phyloP scores from a whole-genome alignment of 257 asterid species.

The Nemophila menziesii region DNA sequence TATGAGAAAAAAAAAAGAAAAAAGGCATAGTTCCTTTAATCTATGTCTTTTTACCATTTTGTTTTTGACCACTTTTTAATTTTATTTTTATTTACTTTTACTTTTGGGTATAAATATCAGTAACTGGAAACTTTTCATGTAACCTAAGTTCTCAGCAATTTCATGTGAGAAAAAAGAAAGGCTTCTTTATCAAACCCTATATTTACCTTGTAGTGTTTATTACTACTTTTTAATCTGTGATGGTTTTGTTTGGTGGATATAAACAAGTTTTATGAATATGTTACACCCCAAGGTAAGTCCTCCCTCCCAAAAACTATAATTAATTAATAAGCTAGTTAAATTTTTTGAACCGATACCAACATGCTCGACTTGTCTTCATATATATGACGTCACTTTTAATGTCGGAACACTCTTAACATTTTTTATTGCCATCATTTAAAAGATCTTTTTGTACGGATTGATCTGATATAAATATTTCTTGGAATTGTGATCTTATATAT shows the following conservation, averaged over 20 bases:
- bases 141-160: slow-evolving; percentile 16
- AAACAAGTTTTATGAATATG: too few species aligned
- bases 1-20: background rate
- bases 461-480: background rate
- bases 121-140: slow-evolving; percentile 22
- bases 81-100: background rate
- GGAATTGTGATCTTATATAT: too few species aligned
- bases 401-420: too few species aligned
- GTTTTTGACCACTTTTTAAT: background rate
- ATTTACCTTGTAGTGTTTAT: too few species aligned
- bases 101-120: slow-evolving; percentile 1
- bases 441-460: slow-evolving; percentile 7
- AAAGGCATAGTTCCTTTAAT: slow-evolving; percentile 11
- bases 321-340: too few species aligned
- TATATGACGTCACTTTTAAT: too few species aligned
- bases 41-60: background rate
- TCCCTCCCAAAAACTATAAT: too few species aligned
- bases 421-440: too few species aligned
- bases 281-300: too few species aligned
- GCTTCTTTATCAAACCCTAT: background rate
- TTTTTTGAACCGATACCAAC: too few species aligned
- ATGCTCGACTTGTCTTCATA: too few species aligned
- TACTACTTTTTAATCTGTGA: background rate
- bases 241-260: too few species aligned
- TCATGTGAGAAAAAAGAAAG: slow-evolving; percentile 7